Percentiles rank a stretch among this genome's conserved stretches.
These are phyloP conservation scores for Vaucheria bursata DNA, from an alignment of 352 stramenopile genomes.

Conservation along the genomic window DNA sequence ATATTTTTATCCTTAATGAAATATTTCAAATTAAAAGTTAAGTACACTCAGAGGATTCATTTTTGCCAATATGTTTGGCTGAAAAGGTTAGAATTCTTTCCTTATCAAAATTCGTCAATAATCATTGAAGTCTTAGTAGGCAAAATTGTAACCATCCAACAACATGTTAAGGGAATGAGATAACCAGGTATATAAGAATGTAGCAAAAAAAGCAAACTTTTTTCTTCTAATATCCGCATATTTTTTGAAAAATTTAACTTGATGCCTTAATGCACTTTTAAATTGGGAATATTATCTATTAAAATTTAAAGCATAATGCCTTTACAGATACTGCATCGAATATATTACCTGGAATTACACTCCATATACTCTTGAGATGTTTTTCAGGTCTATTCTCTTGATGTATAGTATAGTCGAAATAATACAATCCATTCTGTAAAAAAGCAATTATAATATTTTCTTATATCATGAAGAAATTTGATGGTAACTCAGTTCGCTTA, in stretches of 20 bases:
- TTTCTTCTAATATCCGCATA: background rate
- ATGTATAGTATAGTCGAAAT: conserved; percentile 44
- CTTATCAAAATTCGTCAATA: too few species aligned
- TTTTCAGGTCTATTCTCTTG: conserved; percentile 40
- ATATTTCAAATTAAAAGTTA: too few species aligned
- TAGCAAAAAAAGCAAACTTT: background rate
- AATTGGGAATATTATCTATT: background rate
- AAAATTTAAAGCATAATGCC: background rate
- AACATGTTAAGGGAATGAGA: background rate
- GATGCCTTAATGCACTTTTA: background rate
- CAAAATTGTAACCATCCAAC: too few species aligned
- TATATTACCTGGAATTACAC: background rate
- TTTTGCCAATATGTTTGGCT: too few species aligned
- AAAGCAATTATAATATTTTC: too few species aligned
- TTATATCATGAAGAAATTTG: too few species aligned
- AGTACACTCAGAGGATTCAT: too few species aligned
- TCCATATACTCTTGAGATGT: conserved; percentile 19
- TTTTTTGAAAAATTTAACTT: background rate
- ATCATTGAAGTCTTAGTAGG: too few species aligned
- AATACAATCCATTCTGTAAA: conserved; percentile 17
- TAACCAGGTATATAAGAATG: background rate
- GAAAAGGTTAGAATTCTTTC: too few species aligned
- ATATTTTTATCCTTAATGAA: too few species aligned
- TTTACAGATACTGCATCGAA: background rate
- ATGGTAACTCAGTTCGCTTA: too few species aligned